Evolutionary conservation across 225 moss, liverwort and hornwort genomes (phyloP).

Genomic region (Marchantia polymorpha): DNA sequence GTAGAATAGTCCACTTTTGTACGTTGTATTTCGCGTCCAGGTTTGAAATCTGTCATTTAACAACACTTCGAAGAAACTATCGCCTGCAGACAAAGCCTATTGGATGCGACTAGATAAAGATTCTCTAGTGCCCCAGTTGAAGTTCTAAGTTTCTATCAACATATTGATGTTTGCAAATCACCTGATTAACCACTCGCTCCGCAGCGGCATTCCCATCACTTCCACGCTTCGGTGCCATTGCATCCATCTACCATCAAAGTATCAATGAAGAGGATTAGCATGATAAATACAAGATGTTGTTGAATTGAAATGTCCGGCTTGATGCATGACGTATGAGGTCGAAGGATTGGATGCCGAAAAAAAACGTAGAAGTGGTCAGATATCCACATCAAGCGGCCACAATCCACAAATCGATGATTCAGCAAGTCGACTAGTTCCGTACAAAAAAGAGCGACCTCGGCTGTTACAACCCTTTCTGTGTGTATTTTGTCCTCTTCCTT

Average conservation of each 20-base stretch:
- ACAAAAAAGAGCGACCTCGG: not conserved
- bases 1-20: too few relatives aligned
- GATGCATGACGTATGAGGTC: not conserved
- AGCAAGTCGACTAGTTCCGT: not conserved
- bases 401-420: not conserved
- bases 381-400: not conserved
- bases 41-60: too few relatives aligned
- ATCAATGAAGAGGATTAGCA: not conserved
- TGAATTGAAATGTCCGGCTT: not conserved
- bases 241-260: conserved; percentile 78
- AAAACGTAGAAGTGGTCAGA: not conserved
- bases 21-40: too few relatives aligned
- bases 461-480: too few relatives aligned
- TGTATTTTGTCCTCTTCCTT: not conserved
- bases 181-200: conserved; percentile 99
- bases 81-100: too few relatives aligned
- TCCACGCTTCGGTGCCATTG: conserved; percentile 97
- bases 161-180: conserved; percentile 10
- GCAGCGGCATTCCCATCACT: conserved; percentile 96
- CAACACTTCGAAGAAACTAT: too few relatives aligned
- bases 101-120: too few relatives aligned
- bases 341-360: not conserved
- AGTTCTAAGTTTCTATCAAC: too few relatives aligned
- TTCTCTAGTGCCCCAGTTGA: too few relatives aligned
- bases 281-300: not conserved